These are phyloP conservation scores for Sphaerulina vaccinii DNA, from an alignment of 2,329 filamentous ascomycete species.

Conservation along the genomic window DNA sequence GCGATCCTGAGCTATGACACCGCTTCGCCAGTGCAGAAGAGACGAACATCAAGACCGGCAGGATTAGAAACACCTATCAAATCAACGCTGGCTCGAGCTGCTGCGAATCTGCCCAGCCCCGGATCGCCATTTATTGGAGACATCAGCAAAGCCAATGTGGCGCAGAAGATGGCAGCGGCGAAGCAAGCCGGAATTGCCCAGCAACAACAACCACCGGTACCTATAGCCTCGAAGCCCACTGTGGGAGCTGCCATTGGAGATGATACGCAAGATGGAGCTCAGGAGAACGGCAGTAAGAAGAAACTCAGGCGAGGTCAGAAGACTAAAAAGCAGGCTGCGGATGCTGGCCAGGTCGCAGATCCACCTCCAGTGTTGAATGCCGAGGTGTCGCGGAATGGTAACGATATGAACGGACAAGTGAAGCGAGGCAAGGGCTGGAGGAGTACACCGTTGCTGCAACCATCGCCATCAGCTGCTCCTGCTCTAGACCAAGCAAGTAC, in stretches of 20 bases:
- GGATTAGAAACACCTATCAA: conserved; percentile 46
- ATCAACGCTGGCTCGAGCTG: conserved; percentile 37
- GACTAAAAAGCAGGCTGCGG: conserved; percentile 34
- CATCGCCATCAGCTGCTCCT: conserved; percentile 50
- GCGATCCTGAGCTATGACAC: conserved; percentile 71
- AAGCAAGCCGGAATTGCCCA: conserved; percentile 6
- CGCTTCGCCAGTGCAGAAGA: conserved; percentile 31
- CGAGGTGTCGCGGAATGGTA: conserved; percentile 39
- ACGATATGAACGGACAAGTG: conserved; percentile 39
- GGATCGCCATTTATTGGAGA: conserved; percentile 41
- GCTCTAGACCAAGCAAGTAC: conserved; percentile 20
- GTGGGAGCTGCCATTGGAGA: conserved; percentile 5
- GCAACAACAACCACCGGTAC: conserved; percentile 9
- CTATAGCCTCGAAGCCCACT: conserved; percentile 12
- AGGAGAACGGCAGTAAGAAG: conserved; percentile 44
- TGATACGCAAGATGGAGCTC: conserved; percentile 15
- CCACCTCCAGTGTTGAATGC: conserved; percentile 36
- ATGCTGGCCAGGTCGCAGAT: conserved; percentile 22
- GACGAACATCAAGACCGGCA: conserved; percentile 24
- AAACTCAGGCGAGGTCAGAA: conserved; percentile 48
- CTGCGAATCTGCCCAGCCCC: conserved; percentile 38
- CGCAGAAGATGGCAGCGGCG: conserved; percentile 26
- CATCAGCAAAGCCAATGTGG: conserved; percentile 27
- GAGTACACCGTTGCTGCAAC: conserved; percentile 66
- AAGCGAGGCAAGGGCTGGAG: conserved; percentile 64